Conservation (phyloP, 1,139 yeast genomes). For the Keqinozyma sinolaborantium region DNA sequence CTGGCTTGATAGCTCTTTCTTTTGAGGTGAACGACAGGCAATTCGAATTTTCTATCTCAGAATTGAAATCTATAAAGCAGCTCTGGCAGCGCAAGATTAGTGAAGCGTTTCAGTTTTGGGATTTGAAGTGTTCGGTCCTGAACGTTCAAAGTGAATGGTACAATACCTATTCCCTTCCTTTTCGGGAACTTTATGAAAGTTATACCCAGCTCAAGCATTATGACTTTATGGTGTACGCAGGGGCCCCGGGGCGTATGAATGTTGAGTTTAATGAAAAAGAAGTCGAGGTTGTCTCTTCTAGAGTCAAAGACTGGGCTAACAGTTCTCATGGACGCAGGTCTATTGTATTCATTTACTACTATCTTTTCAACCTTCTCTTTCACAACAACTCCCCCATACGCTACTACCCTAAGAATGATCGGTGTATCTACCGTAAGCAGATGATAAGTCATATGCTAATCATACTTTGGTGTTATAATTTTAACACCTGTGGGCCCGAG, state of each 20-base stretch:
- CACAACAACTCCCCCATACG: slow-evolving; percentile 28
- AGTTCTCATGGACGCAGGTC: slow-evolving; percentile 12
- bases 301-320: slow-evolving; percentile 48
- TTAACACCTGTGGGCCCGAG: slow-evolving; percentile 38
- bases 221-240: slow-evolving; percentile 71
- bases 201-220: slow-evolving; percentile 40
- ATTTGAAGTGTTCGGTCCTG: slow-evolving; percentile 6
- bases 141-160: slow-evolving; percentile 9
- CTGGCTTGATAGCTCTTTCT: slow-evolving; percentile 62
- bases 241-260: slow-evolving; percentile 76
- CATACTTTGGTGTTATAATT: slow-evolving; percentile 48
- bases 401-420: slow-evolving; percentile 49
- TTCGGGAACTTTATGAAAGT: slow-evolving; percentile 14
- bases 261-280: slow-evolving; percentile 56
- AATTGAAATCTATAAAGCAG: slow-evolving; percentile 54
- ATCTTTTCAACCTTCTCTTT: slow-evolving; percentile 47
- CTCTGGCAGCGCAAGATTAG: slow-evolving; percentile 65
- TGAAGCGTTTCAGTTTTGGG: slow-evolving; percentile 52
- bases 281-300: slow-evolving; percentile 42
- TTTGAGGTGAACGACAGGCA: slow-evolving; percentile 13
- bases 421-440: slow-evolving; percentile 42
- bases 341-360: slow-evolving; percentile 50
- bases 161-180: slow-evolving; percentile 12
- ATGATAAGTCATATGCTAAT: slow-evolving; percentile 32
- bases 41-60: slow-evolving; percentile 12